Evolutionary conservation across 805 yeast species (phyloP).

Genomic region (Spathaspora passalidarum): DNA sequence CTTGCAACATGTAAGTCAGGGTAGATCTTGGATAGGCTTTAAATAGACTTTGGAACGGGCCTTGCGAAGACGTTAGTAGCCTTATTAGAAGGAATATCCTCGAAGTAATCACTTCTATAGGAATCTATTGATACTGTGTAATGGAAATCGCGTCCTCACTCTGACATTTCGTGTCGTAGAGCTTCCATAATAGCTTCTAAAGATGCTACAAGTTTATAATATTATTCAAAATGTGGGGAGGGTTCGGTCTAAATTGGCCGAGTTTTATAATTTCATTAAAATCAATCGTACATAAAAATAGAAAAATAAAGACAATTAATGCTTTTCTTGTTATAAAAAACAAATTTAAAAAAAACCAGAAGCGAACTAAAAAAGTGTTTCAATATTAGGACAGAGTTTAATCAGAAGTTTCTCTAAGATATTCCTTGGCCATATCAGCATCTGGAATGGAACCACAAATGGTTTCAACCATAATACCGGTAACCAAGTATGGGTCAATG

Average conservation of each 20-base stretch:
- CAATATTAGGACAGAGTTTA: slow-evolving; percentile 6
- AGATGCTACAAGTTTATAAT: background rate
- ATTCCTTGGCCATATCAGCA: slow-evolving; percentile 92
- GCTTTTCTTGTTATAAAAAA: background rate
- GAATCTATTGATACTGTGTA: too few relatives aligned
- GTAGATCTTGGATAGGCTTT: too few relatives aligned
- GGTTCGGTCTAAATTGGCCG: background rate
- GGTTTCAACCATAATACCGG: slow-evolving; percentile 98
- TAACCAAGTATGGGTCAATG: slow-evolving; percentile 98
- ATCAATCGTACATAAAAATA: background rate
- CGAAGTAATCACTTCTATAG: too few relatives aligned
- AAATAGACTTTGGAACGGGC: too few relatives aligned
- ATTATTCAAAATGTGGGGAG: background rate
- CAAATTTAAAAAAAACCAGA: background rate
- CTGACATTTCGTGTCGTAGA: too few relatives aligned
- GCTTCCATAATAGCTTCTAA: too few relatives aligned
- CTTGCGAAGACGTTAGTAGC: too few relatives aligned
- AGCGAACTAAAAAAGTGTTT: background rate
- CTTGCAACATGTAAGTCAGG: too few relatives aligned
- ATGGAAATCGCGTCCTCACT: too few relatives aligned
- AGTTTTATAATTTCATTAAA: background rate
- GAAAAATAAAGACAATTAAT: background rate
- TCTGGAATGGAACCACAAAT: slow-evolving; percentile 91
- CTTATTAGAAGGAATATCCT: too few relatives aligned
- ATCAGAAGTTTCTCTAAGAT: slow-evolving; percentile 62